These are phyloP conservation scores for Gilbertella persicaria DNA, from an alignment of 371 early-diverging fungal genomes.

Conservation along the genomic window DNA sequence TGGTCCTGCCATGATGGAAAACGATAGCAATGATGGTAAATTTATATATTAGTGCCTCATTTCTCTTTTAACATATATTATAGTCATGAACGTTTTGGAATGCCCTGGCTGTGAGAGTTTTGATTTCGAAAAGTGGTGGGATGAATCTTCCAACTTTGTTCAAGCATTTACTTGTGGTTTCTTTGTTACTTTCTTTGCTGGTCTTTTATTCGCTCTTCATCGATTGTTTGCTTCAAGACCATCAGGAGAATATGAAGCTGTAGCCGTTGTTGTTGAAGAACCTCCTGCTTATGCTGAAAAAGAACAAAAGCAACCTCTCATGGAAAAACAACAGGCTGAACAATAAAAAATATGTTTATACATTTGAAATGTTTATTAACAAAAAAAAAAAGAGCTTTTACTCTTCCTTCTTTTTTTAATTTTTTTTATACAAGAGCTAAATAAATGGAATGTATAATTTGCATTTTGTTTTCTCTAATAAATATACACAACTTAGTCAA, in stretches of 20 bases:
- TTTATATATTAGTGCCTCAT: neutral
- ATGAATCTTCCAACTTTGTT: constrained; percentile 22
- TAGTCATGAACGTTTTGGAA: neutral
- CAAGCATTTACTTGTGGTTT: constrained; percentile 30
- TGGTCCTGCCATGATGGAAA: constrained; percentile 8
- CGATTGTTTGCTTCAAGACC: constrained; percentile 24
- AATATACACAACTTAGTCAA: constrained; percentile 50
- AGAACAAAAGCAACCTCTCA: constrained; percentile 39
- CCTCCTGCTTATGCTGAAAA: constrained; percentile 32
- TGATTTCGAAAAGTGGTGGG: constrained; percentile 39
- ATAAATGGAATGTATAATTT: neutral
- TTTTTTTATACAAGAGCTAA: neutral
- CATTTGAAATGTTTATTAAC: neutral
- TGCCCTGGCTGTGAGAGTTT: constrained; percentile 19
- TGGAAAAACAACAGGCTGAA: constrained; percentile 13
- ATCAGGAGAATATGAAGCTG: constrained; percentile 18
- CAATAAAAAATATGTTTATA: neutral
- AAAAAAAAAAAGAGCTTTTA: neutral
- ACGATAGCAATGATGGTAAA: neutral
- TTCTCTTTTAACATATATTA: neutral
- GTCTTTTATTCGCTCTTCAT: constrained; percentile 29
- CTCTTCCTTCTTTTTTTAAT: constrained; percentile 4
- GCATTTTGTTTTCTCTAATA: neutral
- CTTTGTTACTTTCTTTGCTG: constrained; percentile 30
- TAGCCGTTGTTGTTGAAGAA: constrained; percentile 22